Evolutionary conservation across 176 grass and related monocot species (phyloP).

Genomic region (Zoysia japonica): DNA sequence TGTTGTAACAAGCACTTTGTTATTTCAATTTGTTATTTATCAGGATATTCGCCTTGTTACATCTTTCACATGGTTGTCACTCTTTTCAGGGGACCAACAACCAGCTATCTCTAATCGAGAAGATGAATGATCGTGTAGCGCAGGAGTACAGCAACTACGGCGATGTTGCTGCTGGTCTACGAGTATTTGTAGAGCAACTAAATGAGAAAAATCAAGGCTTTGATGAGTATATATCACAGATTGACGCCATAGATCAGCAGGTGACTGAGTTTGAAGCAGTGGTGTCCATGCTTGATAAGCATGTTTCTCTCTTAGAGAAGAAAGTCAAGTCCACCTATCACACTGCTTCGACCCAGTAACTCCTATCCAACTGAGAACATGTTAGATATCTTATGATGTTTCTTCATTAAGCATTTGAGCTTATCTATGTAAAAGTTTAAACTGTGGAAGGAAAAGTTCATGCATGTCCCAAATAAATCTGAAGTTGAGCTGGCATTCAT

Average conservation of each 20-base stretch:
- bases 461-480: not conserved
- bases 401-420: not conserved
- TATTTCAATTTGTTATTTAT: not conserved
- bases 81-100: constrained; percentile 75
- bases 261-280: constrained; percentile 91
- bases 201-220: constrained; percentile 77
- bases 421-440: not conserved
- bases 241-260: constrained; percentile 80
- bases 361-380: not conserved
- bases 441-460: not conserved
- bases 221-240: constrained; percentile 60
- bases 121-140: constrained; percentile 69
- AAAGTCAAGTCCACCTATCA: constrained; percentile 70
- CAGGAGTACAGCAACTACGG: constrained; percentile 75
- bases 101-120: constrained; percentile 73
- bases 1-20: not conserved
- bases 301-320: constrained; percentile 78
- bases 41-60: not conserved
- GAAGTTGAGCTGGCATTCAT: constrained; percentile 16
- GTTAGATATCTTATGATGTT: not conserved
- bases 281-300: constrained; percentile 84
- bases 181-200: constrained; percentile 92
- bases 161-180: constrained; percentile 76
- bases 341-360: constrained; percentile 40
- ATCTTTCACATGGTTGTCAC: not conserved